Conservation (phyloP, 352 stramenopile species). For the Phytophthora aleatoria region DNA sequence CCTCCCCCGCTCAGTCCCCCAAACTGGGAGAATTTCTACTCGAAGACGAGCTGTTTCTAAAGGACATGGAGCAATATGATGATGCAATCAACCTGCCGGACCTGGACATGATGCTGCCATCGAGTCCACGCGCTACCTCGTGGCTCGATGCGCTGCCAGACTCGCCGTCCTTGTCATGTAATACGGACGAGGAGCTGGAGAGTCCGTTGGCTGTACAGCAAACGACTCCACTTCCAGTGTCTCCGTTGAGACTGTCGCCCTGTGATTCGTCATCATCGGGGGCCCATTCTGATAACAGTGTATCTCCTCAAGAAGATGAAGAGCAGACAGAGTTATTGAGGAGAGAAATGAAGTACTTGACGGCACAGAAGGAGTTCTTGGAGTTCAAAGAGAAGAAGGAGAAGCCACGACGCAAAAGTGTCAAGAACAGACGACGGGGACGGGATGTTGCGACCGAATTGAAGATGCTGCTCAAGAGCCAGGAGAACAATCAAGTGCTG, state of each 20-base stretch:
- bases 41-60: slow-evolving; percentile 41
- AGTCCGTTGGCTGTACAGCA: slow-evolving; percentile 21
- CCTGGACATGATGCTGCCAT: slow-evolving; percentile 49
- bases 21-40: slow-evolving; percentile 43
- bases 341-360: slow-evolving; percentile 66
- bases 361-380: slow-evolving; percentile 69
- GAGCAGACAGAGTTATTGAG: slow-evolving; percentile 49
- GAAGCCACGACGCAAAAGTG: slow-evolving; percentile 29
- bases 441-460: slow-evolving; percentile 27
- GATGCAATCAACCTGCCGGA: slow-evolving; percentile 45
- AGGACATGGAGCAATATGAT: slow-evolving; percentile 11
- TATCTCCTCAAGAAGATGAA: slow-evolving; percentile 19
- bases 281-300: slow-evolving; percentile 7
- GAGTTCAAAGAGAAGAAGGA: slow-evolving; percentile 47
- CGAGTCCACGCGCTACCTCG: slow-evolving; percentile 31
- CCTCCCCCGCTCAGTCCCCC: not conserved
- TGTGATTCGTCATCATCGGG: slow-evolving; percentile 26
- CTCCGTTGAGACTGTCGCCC: slow-evolving; percentile 27
- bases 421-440: slow-evolving; percentile 50
- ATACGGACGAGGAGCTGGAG: slow-evolving; percentile 35
- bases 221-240: slow-evolving; percentile 13
- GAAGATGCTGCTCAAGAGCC: slow-evolving; percentile 41
- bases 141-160: slow-evolving; percentile 33
- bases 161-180: slow-evolving; percentile 19
- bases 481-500: slow-evolving; percentile 50